phyloP scores from a whole-genome alignment of 306 rosid genomes.

The Cajanus cajan region DNA sequence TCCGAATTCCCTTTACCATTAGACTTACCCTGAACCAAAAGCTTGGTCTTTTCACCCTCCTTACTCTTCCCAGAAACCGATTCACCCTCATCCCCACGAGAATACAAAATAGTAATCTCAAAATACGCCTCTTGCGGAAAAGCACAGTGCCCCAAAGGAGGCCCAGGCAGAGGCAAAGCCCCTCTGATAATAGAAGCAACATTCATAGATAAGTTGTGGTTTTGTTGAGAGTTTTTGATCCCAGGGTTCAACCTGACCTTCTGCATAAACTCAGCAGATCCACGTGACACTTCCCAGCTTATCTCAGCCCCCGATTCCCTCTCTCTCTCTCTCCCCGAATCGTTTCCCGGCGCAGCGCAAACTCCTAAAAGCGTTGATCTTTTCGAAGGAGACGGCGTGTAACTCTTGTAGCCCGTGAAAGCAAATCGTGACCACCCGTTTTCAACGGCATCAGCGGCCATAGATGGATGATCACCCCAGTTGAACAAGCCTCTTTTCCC shows the following conservation, averaged over 20 bases:
- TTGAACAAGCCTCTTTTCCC: conserved; percentile 54
- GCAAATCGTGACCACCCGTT: conserved; percentile 91
- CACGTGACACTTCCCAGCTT: conserved; percentile 82
- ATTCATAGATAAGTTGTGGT: conserved; percentile 19
- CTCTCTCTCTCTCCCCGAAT: conserved; percentile 45
- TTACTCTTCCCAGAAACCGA: conserved; percentile 31
- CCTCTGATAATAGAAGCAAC: conserved; percentile 59
- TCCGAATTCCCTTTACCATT: conserved; percentile 58
- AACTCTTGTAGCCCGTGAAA: conserved; percentile 44
- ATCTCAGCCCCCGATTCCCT: conserved; percentile 65
- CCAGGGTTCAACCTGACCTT: conserved; percentile 80
- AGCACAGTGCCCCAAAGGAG: conserved; percentile 59
- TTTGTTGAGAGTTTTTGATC: conserved; percentile 36
- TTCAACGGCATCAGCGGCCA: conserved; percentile 81
- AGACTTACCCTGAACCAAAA: conserved; percentile 54
- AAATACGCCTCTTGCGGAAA: conserved; percentile 94
- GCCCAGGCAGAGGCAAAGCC: conserved; percentile 86
- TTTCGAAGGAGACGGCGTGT: conserved; percentile 50
- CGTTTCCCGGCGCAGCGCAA: conserved; percentile 43
- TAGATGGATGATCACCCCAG: conserved; percentile 78
- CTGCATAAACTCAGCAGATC: conserved; percentile 86
- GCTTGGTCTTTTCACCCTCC: conserved; percentile 76
- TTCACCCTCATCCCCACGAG: conserved; percentile 41
- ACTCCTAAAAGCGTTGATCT: conserved; percentile 56
- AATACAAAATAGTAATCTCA: conserved; percentile 70